Base-by-base conservation (phyloP, 2,329 filamentous ascomycete genomes). In the Pseudopithomyces maydicus region DNA sequence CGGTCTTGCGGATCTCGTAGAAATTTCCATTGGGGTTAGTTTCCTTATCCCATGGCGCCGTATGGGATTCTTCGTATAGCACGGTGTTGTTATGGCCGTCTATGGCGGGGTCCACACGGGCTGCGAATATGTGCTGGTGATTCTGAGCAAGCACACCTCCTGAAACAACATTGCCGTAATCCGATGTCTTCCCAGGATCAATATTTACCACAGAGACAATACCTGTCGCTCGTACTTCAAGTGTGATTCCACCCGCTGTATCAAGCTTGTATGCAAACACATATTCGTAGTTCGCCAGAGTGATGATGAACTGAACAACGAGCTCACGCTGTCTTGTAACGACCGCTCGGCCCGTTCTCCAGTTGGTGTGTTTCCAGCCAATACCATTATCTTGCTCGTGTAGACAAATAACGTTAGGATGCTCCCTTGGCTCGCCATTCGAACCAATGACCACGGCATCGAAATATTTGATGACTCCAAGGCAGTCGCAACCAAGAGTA, bases 351-450 rank as follows among this genome's bases (percentile, higher is more conserved):
- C 81, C 79, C 0, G 86, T 90, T 3, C 87, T 80, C 77, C 84
- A 88, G 75, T 90, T 89, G 5, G 86, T 88, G 73, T 90, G 88
- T 68, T 90, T 90, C 86, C 87, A 90, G 6, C 82, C 81, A 41
- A 90, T 88, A 4, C 88, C 88, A 52, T 85, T 83, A 63, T 90
- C 88, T 67, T 89, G 85, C 70, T 90, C 88, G 66, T 90, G 88
- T 3, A 90, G 75, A 65, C 88, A 90, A 54, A 90, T 78, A 6
- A 88, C 86, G 59, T 90, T 90, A 15, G 80, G 81, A 23, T 81
- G 79, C 1, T 79, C 64, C 8, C 78, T 81, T 0, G 85, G 81
- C 45, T 81, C 79, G 2, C 88, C 88, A 46, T 84, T 76, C 5
- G 81, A 69, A 11, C 80, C 78, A 0, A 84, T 80, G 36, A 85